Base-by-base conservation (phyloP, 2,329 filamentous ascomycete genomes). In the Colletotrichum cordylinicola region DNA sequence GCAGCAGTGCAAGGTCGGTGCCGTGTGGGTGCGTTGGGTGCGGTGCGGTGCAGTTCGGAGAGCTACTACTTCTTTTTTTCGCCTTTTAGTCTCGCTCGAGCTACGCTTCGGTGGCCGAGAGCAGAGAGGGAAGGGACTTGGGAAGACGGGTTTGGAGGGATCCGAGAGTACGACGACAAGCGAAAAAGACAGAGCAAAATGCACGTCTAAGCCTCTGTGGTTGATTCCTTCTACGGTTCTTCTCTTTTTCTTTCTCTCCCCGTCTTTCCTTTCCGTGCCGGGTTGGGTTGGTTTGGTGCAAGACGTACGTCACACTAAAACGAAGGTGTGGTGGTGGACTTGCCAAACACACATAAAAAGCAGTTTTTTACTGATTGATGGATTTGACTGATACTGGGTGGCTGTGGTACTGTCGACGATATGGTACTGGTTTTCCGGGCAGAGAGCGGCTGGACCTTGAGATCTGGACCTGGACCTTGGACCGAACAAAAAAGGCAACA, bases 21-120 rank as follows among this genome's bases (percentile, higher is more conserved):
- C 67, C 37, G 74, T 55, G 33, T 35, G 24, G 31, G 43, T 75
- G 73, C 69, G 61, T 61, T n/a, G 21, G 60, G 31, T 39, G 39
- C 39, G 33, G 52, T 74, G 74, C 70, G 33, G 52, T 74, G 74
- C 70, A 58, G 61, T 66, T 75, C 71, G 70, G 70, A 70, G 67
- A 29, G 60, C 65, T 76, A 74, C 67, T 72, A 66, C 74, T 52
- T 52, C 37, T 70, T 72, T 58, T 52, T 35, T 61, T 37, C 31
- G n/a, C 33, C 33, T 65, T 67, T 61, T 69, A 62, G 67, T 68
- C 73, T 73, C 64, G 73, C 73, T 75, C 73, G 73, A 75, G 73
- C 73, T 73, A 75, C 70, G 58, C 70, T 75, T 73, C 73, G 64
- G 73, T 68, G 73, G 73, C 73, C 73, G 73, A 75, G 64, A 24